These are phyloP conservation scores for Boehmeria nivea DNA, from an alignment of 306 rosid genomes.

Conservation along the genomic window DNA sequence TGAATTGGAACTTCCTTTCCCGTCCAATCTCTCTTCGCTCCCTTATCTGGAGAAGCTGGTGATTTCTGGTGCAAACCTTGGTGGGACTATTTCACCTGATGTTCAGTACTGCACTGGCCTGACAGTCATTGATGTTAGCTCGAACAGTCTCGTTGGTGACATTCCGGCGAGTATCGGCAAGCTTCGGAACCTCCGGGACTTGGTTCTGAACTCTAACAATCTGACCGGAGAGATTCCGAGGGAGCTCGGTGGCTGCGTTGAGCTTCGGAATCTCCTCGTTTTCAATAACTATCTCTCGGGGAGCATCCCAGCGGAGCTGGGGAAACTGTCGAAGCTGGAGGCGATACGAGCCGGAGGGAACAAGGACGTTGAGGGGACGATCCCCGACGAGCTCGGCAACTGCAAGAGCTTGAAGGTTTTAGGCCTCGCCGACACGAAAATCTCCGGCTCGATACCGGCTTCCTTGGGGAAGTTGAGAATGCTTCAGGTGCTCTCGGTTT, in stretches of 20 bases:
- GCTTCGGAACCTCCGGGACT: conserved; percentile 51
- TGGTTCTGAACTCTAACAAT: conserved; percentile 63
- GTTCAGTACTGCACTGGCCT: conserved; percentile 51
- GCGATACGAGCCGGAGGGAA: conserved; percentile 75
- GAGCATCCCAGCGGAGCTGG: conserved; percentile 45
- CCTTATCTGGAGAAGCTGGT: conserved; percentile 54
- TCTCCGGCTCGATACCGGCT: conserved; percentile 64
- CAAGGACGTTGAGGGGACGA: conserved; percentile 52
- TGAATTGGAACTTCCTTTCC: conserved; percentile 60
- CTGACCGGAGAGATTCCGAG: conserved; percentile 65
- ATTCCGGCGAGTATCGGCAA: conserved; percentile 62
- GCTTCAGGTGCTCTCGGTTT: conserved; percentile 68
- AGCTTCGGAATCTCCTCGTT: conserved; percentile 45
- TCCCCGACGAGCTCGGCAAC: conserved; percentile 57
- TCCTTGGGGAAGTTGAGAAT: conserved; percentile 50
- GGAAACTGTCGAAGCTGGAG: conserved; percentile 49
- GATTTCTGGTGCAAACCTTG: conserved; percentile 57
- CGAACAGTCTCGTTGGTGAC: conserved; percentile 54
- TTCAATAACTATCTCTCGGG: conserved; percentile 61
- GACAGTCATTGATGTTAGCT: conserved; percentile 49
- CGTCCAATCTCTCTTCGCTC: conserved; percentile 53
- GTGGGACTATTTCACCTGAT: conserved; percentile 49
- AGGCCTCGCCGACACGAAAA: conserved; percentile 72
- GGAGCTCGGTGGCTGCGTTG: conserved; percentile 51
- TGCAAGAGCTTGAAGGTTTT: conserved; percentile 55